Evolutionary conservation across 1,284 basidiomycete species (phyloP).

Genomic region (Clitocybe nebularis): DNA sequence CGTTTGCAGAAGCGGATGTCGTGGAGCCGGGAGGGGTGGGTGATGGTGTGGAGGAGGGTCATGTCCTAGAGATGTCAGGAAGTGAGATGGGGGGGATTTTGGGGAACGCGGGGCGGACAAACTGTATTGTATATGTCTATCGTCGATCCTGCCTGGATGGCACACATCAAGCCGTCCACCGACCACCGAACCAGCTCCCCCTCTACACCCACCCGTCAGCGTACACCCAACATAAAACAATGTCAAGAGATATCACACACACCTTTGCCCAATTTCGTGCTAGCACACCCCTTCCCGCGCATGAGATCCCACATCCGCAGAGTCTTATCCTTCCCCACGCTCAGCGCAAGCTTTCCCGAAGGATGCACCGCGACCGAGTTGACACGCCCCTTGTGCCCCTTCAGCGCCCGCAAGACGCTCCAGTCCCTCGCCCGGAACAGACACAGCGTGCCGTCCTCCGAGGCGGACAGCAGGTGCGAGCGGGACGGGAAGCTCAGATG

Average conservation of each 20-base stretch:
- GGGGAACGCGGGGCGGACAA: constrained; percentile 22
- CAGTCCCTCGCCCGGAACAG: constrained; percentile 93
- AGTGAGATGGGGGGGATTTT: constrained; percentile 7
- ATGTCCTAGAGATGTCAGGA: constrained; percentile 49
- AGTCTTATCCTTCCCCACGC: constrained; percentile 87
- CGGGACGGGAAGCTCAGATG: constrained; percentile 84
- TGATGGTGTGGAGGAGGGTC: constrained; percentile 65
- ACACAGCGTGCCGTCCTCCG: constrained; percentile 86
- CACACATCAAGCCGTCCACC: constrained; percentile 68
- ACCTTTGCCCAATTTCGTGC: constrained; percentile 86
- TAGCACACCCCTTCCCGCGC: constrained; percentile 87
- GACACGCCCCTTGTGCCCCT: constrained; percentile 91
- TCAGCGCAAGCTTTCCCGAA: constrained; percentile 86
- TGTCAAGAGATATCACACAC: constrained; percentile 13
- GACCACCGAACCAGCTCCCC: constrained; percentile 88
- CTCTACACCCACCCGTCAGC: constrained; percentile 58
- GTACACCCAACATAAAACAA: background rate
- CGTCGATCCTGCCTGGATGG: constrained; percentile 72
- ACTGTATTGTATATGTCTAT: constrained; percentile 83
- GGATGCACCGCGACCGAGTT: constrained; percentile 91
- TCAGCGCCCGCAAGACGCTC: constrained; percentile 83
- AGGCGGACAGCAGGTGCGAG: constrained; percentile 86
- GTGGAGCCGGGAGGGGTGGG: constrained; percentile 77
- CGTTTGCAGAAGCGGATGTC: constrained; percentile 67
- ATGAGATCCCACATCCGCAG: constrained; percentile 98